phyloP scores from a whole-genome alignment of 2,329 filamentous ascomycete genomes.

The Aspergillus sp. region DNA sequence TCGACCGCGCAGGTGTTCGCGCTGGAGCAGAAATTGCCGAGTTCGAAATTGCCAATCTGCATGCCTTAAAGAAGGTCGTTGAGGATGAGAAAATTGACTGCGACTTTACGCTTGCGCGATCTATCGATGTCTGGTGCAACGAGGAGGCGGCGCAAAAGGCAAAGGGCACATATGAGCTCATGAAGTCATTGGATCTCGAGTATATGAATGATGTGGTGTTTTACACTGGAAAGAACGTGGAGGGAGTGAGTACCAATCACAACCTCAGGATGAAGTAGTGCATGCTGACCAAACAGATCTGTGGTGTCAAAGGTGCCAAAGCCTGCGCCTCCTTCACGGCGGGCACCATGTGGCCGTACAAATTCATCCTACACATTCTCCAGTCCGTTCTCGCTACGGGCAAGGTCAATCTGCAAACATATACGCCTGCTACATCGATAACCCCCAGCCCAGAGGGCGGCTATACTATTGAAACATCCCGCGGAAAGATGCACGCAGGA shows the following conservation, averaged over 20 bases:
- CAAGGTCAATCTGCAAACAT: slow-evolving; percentile 56
- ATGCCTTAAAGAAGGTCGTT: slow-evolving; percentile 41
- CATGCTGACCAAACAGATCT: slow-evolving; percentile 26
- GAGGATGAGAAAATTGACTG: slow-evolving; percentile 47
- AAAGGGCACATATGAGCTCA: slow-evolving; percentile 27
- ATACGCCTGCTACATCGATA: slow-evolving; percentile 45
- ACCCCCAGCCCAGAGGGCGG: slow-evolving; percentile 52
- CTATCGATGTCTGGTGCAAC: slow-evolving; percentile 44
- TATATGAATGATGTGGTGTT: slow-evolving; percentile 34
- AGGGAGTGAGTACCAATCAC: slow-evolving; percentile 27
- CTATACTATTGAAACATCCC: slow-evolving; percentile 57
- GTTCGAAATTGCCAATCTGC: slow-evolving; percentile 45
- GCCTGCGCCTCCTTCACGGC: slow-evolving; percentile 36
- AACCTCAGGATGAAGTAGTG: too few species aligned
- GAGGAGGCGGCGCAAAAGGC: slow-evolving; percentile 28
- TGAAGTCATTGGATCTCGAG: slow-evolving; percentile 28
- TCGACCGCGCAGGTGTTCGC: slow-evolving; percentile 34
- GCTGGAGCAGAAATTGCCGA: slow-evolving; percentile 40
- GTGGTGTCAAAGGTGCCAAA: slow-evolving; percentile 42
- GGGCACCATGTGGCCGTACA: slow-evolving; percentile 64
- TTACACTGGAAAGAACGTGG: slow-evolving; percentile 27
- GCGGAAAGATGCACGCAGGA: slow-evolving; percentile 64
- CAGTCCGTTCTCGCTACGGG: slow-evolving; percentile 58
- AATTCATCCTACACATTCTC: slow-evolving; percentile 72
- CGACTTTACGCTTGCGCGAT: slow-evolving; percentile 43